Evolutionary conservation across 2,329 filamentous ascomycete genomes (phyloP).

Genomic region (Aulographum hederae): DNA sequence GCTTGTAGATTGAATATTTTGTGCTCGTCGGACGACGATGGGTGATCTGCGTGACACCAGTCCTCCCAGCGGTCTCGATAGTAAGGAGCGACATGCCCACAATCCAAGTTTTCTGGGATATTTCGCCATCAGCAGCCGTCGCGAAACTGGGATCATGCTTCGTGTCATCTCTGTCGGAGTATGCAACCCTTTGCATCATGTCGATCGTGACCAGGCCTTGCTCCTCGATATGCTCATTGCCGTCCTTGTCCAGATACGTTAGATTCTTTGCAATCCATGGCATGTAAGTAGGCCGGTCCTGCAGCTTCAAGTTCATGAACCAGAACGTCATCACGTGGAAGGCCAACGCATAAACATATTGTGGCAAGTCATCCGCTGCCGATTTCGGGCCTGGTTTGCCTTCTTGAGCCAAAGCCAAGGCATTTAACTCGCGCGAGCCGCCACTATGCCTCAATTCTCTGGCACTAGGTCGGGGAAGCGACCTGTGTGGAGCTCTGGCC

Average conservation of each 20-base stretch:
- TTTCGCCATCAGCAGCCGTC: constrained; percentile 43
- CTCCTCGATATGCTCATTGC: constrained; percentile 64
- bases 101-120: constrained; percentile 51
- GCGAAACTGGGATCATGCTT: constrained; percentile 47
- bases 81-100: constrained; percentile 58
- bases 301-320: constrained; percentile 79
- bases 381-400: constrained; percentile 7
- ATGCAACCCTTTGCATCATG: constrained; percentile 80
- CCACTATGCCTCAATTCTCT: constrained; percentile 23
- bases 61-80: constrained; percentile 48
- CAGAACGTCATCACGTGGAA: constrained; percentile 95
- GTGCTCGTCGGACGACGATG: constrained; percentile 52
- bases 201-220: constrained; percentile 88
- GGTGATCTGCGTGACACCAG: constrained; percentile 52
- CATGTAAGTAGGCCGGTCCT: constrained; percentile 68
- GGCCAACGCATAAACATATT: constrained; percentile 84
- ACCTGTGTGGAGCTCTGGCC: constrained; percentile 14
- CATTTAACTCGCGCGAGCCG: constrained; percentile 20
- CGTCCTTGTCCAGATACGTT: constrained; percentile 55
- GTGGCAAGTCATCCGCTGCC: constrained; percentile 57
- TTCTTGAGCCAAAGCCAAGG: constrained; percentile 5
- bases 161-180: constrained; percentile 69
- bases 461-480: constrained; percentile 14
- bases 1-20: constrained; percentile 19
- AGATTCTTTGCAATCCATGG: constrained; percentile 81